A percentile compares a stretch with the other conserved stretches of the same genome.
Evolutionary conservation across 108 stramenopile genomes (phyloP).

Genomic region (Pseudonitzschia multistriata): DNA sequence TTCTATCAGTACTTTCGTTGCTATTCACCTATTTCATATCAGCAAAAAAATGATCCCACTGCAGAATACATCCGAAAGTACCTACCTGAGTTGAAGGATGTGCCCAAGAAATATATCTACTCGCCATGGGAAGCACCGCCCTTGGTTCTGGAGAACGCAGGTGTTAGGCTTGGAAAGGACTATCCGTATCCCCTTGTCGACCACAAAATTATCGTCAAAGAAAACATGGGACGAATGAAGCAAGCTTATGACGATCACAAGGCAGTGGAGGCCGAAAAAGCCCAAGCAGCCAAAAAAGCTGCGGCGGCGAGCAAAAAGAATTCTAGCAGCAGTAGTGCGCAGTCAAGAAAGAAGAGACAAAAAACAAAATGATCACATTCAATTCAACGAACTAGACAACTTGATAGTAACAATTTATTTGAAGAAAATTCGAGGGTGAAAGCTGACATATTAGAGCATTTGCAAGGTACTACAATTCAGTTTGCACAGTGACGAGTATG

Average conservation of each 20-base stretch:
- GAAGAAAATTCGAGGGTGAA: too few species aligned
- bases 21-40: conserved; percentile 88
- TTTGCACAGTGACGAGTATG: too few species aligned
- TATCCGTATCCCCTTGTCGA: conserved; percentile 94
- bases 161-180: conserved; percentile 75
- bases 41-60: conserved; percentile 88
- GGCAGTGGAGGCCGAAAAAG: neutral
- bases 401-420: too few species aligned
- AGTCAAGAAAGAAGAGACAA: conserved; percentile 11
- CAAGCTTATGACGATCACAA: conserved; percentile 82
- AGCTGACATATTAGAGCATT: too few species aligned
- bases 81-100: conserved; percentile 72
- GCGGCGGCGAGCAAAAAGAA: too few species aligned
- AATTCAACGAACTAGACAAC: too few species aligned
- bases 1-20: conserved; percentile 96
- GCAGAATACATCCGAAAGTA: conserved; percentile 91
- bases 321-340: neutral
- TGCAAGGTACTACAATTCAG: too few species aligned
- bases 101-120: conserved; percentile 93
- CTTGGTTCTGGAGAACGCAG: conserved; percentile 57
- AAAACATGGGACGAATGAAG: conserved; percentile 91
- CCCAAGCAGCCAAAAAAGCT: neutral
- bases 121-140: conserved; percentile 95
- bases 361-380: neutral
- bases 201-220: conserved; percentile 70